These are phyloP conservation scores for Sanguinoderma infundibulare DNA, from an alignment of 1,284 basidiomycete species.

Conservation along the genomic window DNA sequence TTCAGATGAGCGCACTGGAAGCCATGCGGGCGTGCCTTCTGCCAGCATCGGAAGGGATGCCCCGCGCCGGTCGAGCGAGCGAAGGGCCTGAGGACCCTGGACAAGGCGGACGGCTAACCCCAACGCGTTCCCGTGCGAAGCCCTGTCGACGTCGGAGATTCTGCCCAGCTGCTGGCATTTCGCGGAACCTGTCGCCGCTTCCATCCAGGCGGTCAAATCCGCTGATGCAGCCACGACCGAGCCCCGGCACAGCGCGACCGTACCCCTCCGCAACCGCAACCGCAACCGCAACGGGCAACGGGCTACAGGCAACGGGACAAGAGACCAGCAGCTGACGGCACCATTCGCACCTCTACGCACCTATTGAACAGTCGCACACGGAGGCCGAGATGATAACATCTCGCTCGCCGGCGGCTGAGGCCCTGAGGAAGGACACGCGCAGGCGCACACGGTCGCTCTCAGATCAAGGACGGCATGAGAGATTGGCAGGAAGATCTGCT, in stretches of 20 bases:
- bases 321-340: background rate
- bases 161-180: constrained; percentile 3
- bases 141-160: constrained; percentile 17
- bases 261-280: too few relatives aligned
- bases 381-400: background rate
- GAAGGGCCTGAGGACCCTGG: constrained; percentile 1
- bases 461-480: constrained; percentile 4
- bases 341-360: too few relatives aligned
- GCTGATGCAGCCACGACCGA: constrained; percentile 5
- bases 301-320: background rate
- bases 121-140: constrained; percentile 6
- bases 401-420: background rate
- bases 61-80: background rate
- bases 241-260: background rate
- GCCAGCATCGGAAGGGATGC: background rate
- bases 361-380: background rate
- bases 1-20: background rate
- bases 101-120: constrained; percentile 3
- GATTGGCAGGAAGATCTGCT: constrained; percentile 26
- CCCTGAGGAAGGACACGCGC: background rate
- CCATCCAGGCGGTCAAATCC: constrained; percentile 9
- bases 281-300: background rate
- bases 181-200: constrained; percentile 13
- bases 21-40: constrained; percentile 2
- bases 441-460: background rate